A percentile compares a stretch with the other conserved stretches of the same genome.
phyloP scores from a whole-genome alignment of 176 grass and related monocot genomes.

The Triticum turgidum region DNA sequence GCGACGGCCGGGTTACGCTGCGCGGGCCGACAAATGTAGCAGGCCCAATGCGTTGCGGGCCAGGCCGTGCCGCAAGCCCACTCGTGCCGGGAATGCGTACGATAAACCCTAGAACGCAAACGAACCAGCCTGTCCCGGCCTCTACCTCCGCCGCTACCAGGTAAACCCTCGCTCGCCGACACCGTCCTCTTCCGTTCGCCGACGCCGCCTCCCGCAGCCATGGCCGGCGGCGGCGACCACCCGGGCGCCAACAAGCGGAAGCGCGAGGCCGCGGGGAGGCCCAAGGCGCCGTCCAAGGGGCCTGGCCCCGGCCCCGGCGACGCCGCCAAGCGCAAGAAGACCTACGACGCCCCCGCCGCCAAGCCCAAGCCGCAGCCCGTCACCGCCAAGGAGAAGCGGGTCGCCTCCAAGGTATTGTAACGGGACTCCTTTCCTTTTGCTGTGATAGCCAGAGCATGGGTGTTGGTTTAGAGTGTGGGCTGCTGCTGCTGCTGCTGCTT shows the following conservation, averaged over 20 bases:
- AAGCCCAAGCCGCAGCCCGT: constrained; percentile 27
- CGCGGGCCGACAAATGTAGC: too few species aligned
- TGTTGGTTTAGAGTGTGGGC: not conserved
- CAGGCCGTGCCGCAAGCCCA: not conserved
- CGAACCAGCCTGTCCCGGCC: not conserved
- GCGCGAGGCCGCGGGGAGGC: constrained; percentile 27
- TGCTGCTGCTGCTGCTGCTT: too few species aligned
- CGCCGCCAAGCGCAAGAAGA: constrained; percentile 33
- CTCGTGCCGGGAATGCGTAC: too few species aligned
- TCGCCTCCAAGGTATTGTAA: constrained; percentile 50
- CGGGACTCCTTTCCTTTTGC: not conserved
- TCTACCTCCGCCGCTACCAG: too few species aligned
- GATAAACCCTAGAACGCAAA: not conserved
- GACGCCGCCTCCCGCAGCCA: not conserved
- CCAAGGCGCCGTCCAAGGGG: constrained; percentile 8
- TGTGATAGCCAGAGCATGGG: too few species aligned
- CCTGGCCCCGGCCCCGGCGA: not conserved
- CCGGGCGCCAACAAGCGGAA: constrained; percentile 52
- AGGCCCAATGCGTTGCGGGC: too few species aligned
- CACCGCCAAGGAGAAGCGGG: constrained; percentile 53
- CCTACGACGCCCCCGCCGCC: not conserved
- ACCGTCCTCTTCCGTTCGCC: not conserved
- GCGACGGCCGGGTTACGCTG: too few species aligned
- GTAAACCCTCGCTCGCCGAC: not conserved
- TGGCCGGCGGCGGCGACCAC: constrained; percentile 24